Evolutionary conservation across 768 basidiomycete species (phyloP).

Genomic region (Hysterangium stoloniferum): DNA sequence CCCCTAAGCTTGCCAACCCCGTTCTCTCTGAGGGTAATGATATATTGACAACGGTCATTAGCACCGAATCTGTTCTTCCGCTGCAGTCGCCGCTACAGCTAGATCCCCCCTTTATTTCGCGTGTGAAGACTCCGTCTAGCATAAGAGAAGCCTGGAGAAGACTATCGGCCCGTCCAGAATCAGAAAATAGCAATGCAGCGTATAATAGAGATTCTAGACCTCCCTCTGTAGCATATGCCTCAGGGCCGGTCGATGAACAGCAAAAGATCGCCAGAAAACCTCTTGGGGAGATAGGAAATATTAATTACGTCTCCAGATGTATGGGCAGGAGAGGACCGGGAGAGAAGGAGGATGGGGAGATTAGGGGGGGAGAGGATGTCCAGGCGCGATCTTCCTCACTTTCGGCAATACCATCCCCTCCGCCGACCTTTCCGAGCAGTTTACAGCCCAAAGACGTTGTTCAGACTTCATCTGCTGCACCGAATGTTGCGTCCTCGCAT

Average conservation of each 20-base stretch:
- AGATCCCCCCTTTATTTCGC: neutral
- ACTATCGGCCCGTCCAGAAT: neutral
- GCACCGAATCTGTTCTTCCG: too few relatives aligned
- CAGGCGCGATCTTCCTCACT: neutral
- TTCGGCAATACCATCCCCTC: neutral
- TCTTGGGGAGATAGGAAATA: slow-evolving; percentile 20
- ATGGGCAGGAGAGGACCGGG: neutral
- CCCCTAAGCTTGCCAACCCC: too few relatives aligned
- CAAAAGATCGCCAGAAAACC: slow-evolving; percentile 8
- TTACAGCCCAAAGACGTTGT: neutral
- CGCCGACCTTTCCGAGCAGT: neutral
- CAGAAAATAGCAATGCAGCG: neutral
- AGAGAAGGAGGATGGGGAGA: neutral
- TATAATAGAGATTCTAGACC: neutral
- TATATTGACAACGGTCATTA: too few relatives aligned
- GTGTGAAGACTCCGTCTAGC: neutral
- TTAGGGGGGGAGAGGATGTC: neutral
- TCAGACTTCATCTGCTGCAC: neutral
- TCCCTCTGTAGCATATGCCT: neutral
- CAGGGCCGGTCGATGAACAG: neutral
- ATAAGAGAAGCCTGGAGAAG: neutral
- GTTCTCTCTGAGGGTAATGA: too few relatives aligned
- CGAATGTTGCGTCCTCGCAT: neutral
- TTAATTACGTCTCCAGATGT: slow-evolving; percentile 17
- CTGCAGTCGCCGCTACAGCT: too few relatives aligned